Base-by-base conservation (phyloP, 2,329 filamentous ascomycete species). In the Alternaria gaisen region DNA sequence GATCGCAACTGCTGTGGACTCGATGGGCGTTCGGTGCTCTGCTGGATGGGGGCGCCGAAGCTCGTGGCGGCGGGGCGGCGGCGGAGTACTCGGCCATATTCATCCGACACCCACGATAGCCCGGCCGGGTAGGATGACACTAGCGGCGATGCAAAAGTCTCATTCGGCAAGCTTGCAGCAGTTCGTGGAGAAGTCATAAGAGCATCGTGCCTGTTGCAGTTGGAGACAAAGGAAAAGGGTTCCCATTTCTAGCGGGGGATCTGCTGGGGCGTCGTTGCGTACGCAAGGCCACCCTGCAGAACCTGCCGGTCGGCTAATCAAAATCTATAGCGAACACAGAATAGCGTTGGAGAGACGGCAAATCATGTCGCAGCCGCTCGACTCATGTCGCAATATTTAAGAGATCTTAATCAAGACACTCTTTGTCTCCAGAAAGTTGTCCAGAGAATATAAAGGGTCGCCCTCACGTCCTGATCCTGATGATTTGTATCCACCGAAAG, bases 401-500 rank as follows among this genome's bases (percentile, higher is more conserved):
- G 58, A 61, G 20, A 77, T 58, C 65, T 74, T 74, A 58, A 78
- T 75, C 53, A 73, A 41, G 2, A 78, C 72, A 5, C 64, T 66
- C 70, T 78, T 78, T 18, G 69, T 76, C 67, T 79, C 74, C 16
- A 77, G 59, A 54, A 73, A 79, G 63, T 77, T 76, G 63, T 74
- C 64, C 48, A 78, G 43, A 3, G 70, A 67, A 59, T 75, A 73
- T 40, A 60, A 9, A 14, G 72, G 70, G 61, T 72, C 70, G 1
- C 77, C 72, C 58, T 80, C 78, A 30, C 78, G 69, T 4, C 78
- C 77, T 20, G 71, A 67, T 0, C 78, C 79, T 24, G 68, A 73
- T 1, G 70, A 69, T 56, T 81, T 81, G 63, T 78, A 80, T 0
- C 80, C 80, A 38, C 80, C 80, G 63, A 81, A 81, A 0, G 79